phyloP scores from a whole-genome alignment of 257 asterid species.

The Gentiana macrophylla region DNA sequence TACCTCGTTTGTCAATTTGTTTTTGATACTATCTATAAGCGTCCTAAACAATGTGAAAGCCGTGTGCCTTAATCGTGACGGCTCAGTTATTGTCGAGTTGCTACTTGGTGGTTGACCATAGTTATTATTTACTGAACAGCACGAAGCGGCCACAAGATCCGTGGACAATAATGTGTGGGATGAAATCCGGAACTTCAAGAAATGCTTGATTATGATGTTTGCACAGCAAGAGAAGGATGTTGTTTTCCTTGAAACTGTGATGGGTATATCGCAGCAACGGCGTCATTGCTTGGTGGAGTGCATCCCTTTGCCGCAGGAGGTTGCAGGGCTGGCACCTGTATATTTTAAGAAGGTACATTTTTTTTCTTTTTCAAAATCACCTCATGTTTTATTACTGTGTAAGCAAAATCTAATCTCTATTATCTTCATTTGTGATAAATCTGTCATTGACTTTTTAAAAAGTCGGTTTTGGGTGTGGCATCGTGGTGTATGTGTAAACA shows the following conservation, averaged over 20 bases:
- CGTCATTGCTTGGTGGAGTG: slow-evolving; percentile 95
- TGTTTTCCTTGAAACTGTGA: slow-evolving; percentile 78
- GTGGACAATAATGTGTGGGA: slow-evolving; percentile 88
- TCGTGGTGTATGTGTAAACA: background rate
- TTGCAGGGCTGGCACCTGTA: slow-evolving; percentile 85
- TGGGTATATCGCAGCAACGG: slow-evolving; percentile 66
- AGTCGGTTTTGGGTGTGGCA: background rate
- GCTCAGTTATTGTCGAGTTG: background rate
- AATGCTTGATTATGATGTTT: slow-evolving; percentile 92
- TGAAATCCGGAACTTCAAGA: slow-evolving; percentile 93
- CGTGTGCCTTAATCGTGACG: background rate
- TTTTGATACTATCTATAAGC: background rate
- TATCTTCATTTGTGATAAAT: no score
- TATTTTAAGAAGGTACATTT: slow-evolving; percentile 82
- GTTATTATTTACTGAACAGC: slow-evolving; percentile 34
- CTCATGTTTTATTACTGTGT: background rate
- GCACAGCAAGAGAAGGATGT: slow-evolving; percentile 77
- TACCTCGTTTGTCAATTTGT: background rate
- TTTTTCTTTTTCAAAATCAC: background rate
- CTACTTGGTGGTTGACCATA: slow-evolving; percentile 5
- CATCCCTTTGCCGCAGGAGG: slow-evolving; percentile 58
- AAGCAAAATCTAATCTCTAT: no score
- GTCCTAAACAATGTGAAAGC: no score
- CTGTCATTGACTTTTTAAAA: background rate
- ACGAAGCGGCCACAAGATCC: slow-evolving; percentile 73